phyloP scores from a whole-genome alignment of 495 filamentous ascomycete genomes.

The Aspergillus bertholletiae region DNA sequence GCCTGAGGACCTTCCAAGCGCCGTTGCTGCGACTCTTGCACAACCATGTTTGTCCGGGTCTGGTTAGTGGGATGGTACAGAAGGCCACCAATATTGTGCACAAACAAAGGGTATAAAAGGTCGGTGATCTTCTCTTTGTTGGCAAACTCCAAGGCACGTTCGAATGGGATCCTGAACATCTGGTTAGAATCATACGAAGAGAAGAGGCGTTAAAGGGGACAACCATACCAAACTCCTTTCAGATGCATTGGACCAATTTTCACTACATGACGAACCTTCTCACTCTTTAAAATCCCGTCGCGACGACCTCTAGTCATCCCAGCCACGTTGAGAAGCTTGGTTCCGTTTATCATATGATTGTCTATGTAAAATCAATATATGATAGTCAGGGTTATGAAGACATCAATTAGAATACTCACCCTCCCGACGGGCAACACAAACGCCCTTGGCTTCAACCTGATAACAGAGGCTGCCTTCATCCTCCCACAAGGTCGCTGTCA shows the following conservation, averaged over 20 bases:
- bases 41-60: slow-evolving; percentile 73
- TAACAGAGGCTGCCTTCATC: slow-evolving; percentile 98
- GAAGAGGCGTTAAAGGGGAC: too few relatives aligned
- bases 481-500: slow-evolving; percentile 97
- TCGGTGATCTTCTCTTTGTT: slow-evolving; percentile 99
- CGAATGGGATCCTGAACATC: slow-evolving; percentile 83
- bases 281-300: slow-evolving; percentile 96
- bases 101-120: slow-evolving; percentile 89
- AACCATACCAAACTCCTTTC: slow-evolving; percentile 98
- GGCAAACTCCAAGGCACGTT: slow-evolving; percentile 92
- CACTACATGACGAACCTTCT: slow-evolving; percentile 93
- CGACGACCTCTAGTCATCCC: slow-evolving; percentile 96
- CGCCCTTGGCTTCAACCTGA: slow-evolving; percentile 93
- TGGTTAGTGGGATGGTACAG: slow-evolving; percentile 93
- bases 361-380: slow-evolving; percentile 50
- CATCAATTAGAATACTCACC: slow-evolving; percentile 46
- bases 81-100: slow-evolving; percentile 93
- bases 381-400: slow-evolving; percentile 1
- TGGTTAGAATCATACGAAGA: slow-evolving; percentile 12
- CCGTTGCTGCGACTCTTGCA: slow-evolving; percentile 80
- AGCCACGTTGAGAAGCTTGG: slow-evolving; percentile 93
- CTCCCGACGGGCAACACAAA: slow-evolving; percentile 92
- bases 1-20: slow-evolving; percentile 47
- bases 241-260: slow-evolving; percentile 99
- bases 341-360: slow-evolving; percentile 99